Evolutionary conservation across 2,329 filamentous ascomycete species (phyloP).

Genomic region (Xylariomycetidae sp.): DNA sequence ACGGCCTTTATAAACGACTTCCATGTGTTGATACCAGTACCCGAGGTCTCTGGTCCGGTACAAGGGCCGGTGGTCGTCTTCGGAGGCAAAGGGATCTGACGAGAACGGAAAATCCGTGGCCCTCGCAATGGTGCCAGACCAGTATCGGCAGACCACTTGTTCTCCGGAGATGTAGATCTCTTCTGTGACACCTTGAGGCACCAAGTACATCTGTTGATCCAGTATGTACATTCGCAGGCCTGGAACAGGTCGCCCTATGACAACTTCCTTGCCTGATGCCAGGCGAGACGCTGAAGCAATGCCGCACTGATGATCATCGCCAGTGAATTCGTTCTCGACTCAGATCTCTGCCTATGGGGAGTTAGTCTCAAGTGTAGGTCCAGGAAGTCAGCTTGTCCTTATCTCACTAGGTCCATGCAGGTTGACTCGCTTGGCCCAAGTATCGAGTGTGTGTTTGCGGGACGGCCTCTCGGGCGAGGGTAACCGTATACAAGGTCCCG

Average conservation of each 20-base stretch:
- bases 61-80: neutral
- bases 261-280: neutral
- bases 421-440: slow-evolving; percentile 2
- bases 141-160: slow-evolving; percentile 1
- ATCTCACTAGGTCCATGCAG: slow-evolving; percentile 5
- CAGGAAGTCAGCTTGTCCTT: too few relatives aligned
- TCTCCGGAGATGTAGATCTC: slow-evolving; percentile 4
- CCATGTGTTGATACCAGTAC: slow-evolving; percentile 4
- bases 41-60: slow-evolving; percentile 7
- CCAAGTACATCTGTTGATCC: slow-evolving; percentile 2
- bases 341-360: too few relatives aligned
- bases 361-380: too few relatives aligned
- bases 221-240: slow-evolving; percentile 1
- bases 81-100: slow-evolving; percentile 1
- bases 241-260: slow-evolving; percentile 2
- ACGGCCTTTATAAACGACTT: slow-evolving; percentile 5
- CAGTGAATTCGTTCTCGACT: too few relatives aligned
- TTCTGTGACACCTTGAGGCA: slow-evolving; percentile 3
- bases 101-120: slow-evolving; percentile 1
- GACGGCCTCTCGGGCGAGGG: slow-evolving; percentile 1
- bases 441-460: slow-evolving; percentile 1
- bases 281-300: slow-evolving; percentile 1
- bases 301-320: too few relatives aligned
- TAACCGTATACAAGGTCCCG: neutral
- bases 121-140: neutral